A percentile compares a stretch with the other conserved stretches of the same genome.
Conservation (phyloP, 352 stramenopile species). For the Pythium dissimile region DNA sequence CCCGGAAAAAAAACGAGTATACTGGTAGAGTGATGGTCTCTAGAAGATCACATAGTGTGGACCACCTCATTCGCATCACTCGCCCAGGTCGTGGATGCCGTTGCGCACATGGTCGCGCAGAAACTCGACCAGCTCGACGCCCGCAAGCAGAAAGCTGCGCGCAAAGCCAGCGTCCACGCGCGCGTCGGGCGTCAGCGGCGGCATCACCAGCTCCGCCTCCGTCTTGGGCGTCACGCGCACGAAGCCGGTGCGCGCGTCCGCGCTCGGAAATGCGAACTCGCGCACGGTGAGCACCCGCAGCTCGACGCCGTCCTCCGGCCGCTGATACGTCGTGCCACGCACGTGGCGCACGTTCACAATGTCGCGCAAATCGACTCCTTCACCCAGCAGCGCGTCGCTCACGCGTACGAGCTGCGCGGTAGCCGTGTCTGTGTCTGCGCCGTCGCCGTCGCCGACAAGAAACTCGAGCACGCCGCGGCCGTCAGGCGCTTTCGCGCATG, state of each 20-base stretch:
- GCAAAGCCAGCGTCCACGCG: slow-evolving; percentile 52
- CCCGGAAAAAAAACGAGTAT: not conserved
- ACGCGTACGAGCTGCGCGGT: slow-evolving; percentile 43
- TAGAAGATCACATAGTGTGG: not conserved
- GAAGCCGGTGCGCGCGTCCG: slow-evolving; percentile 41
- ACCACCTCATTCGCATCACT: not conserved
- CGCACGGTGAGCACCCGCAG: slow-evolving; percentile 30
- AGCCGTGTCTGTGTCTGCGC: too few species aligned
- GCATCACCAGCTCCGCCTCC: slow-evolving; percentile 64
- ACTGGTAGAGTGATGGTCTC: too few species aligned
- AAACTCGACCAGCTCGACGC: slow-evolving; percentile 65
- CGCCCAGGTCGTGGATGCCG: not conserved
- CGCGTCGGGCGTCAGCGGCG: slow-evolving; percentile 45
- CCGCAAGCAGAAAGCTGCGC: slow-evolving; percentile 46
- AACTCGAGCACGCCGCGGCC: slow-evolving; percentile 62
- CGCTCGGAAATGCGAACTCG: slow-evolving; percentile 53
- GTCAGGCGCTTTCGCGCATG: slow-evolving; percentile 16
- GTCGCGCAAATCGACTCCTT: slow-evolving; percentile 33
- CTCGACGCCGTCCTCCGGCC: slow-evolving; percentile 8
- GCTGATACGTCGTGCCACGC: slow-evolving; percentile 41
- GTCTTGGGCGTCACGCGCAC: slow-evolving; percentile 49
- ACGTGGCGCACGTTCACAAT: slow-evolving; percentile 63
- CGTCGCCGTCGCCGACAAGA: slow-evolving; percentile 25
- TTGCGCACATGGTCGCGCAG: slow-evolving; percentile 27
- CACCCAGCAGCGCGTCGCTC: slow-evolving; percentile 41